Evolutionary conservation across 768 basidiomycete species (phyloP).

Genomic region (Amanita pseudoporphyria): DNA sequence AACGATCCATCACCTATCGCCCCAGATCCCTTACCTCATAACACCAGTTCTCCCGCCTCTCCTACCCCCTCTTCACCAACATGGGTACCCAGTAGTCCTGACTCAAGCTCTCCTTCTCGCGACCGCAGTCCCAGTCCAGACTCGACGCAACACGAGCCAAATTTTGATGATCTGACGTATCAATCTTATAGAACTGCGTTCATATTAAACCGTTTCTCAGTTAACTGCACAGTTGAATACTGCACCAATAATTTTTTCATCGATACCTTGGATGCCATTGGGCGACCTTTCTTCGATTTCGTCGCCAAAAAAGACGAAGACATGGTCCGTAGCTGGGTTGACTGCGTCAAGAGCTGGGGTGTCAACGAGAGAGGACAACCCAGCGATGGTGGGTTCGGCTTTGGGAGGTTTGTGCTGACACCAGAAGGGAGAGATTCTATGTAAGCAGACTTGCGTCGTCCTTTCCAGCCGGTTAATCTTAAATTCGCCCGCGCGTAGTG

Average conservation of each 20-base stretch:
- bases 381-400: conserved; percentile 79
- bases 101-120: conserved; percentile 10
- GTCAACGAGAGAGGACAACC: conserved; percentile 80
- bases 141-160: conserved; percentile 23
- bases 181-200: conserved; percentile 72
- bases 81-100: conserved; percentile 14
- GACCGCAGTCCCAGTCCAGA: conserved; percentile 14
- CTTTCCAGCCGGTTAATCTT: background rate
- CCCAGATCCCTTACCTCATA: conserved; percentile 31
- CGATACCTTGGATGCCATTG: conserved; percentile 46
- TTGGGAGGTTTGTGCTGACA: conserved; percentile 56
- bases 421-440: conserved; percentile 53
- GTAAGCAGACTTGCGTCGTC: conserved; percentile 25
- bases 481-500: conserved; percentile 12
- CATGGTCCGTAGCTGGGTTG: conserved; percentile 64
- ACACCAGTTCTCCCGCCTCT: conserved; percentile 20
- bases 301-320: conserved; percentile 54
- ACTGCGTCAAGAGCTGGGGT: conserved; percentile 73
- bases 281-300: conserved; percentile 69
- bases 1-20: conserved; percentile 59
- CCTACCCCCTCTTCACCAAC: conserved; percentile 21
- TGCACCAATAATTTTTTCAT: conserved; percentile 68
- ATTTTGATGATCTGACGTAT: conserved; percentile 54
- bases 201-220: conserved; percentile 70
- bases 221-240: conserved; percentile 55